A percentile compares a stretch with the other conserved stretches of the same genome.
Evolutionary conservation across 768 basidiomycete species (phyloP).

Genomic region (Boletus reticuloceps): DNA sequence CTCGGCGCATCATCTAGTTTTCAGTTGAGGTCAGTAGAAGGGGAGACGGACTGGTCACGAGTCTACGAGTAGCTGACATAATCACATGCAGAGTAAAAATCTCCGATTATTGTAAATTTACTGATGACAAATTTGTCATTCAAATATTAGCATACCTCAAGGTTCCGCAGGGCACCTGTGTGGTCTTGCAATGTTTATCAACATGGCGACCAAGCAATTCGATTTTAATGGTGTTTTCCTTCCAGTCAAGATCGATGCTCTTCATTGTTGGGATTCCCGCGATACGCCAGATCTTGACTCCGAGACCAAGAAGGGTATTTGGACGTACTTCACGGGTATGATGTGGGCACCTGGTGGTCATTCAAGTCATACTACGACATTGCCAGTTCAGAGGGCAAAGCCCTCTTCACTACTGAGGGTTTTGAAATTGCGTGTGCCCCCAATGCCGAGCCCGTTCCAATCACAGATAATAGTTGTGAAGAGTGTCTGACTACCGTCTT

Average conservation of each 20-base stretch:
- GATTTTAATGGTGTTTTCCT: slow-evolving; percentile 33
- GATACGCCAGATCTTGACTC: slow-evolving; percentile 23
- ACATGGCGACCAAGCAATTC: slow-evolving; percentile 29
- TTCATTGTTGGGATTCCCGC: slow-evolving; percentile 29
- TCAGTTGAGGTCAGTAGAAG: too few species aligned
- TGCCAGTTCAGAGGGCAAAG: slow-evolving; percentile 26
- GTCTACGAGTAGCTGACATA: too few species aligned
- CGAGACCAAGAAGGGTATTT: slow-evolving; percentile 28
- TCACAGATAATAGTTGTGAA: slow-evolving; percentile 26
- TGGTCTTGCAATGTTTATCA: slow-evolving; percentile 30
- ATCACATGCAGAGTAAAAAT: too few species aligned
- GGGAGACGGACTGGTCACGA: too few species aligned
- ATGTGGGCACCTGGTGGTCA: slow-evolving; percentile 24
- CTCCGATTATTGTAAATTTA: too few species aligned
- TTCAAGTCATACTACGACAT: slow-evolving; percentile 28
- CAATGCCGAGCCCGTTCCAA: slow-evolving; percentile 23
- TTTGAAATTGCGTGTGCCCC: slow-evolving; percentile 34
- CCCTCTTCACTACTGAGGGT: slow-evolving; percentile 33
- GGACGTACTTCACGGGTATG: slow-evolving; percentile 27
- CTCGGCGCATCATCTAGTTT: too few species aligned
- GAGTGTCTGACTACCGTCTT: slow-evolving; percentile 31
- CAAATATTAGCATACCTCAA: slow-evolving; percentile 24
- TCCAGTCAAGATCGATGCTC: slow-evolving; percentile 29
- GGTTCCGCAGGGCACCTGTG: slow-evolving; percentile 21
- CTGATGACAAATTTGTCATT: too few species aligned